phyloP scores from a whole-genome alignment of 495 filamentous ascomycete species.

The Aspergillus biplanus region DNA sequence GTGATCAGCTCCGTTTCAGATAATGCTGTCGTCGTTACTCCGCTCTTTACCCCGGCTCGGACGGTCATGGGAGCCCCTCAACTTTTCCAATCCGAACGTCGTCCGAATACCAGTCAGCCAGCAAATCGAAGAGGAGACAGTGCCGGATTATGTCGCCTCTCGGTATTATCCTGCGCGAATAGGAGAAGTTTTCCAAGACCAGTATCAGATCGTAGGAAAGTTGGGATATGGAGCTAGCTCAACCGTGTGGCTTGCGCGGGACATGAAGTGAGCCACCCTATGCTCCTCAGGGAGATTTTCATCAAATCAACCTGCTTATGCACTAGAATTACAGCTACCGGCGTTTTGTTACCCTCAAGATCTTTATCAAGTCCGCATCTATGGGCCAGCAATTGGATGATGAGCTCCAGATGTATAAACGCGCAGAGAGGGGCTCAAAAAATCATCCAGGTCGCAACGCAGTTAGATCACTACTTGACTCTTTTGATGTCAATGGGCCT shows the following conservation, averaged over 20 bases:
- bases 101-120: constrained; percentile 18
- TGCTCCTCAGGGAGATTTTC: no score
- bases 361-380: constrained; percentile 32
- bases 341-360: constrained; percentile 31
- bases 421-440: constrained; percentile 23
- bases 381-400: constrained; percentile 34
- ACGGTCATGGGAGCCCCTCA: constrained; percentile 22
- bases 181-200: constrained; percentile 11
- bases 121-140: constrained; percentile 25
- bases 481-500: constrained; percentile 37
- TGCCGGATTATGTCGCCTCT: constrained; percentile 12
- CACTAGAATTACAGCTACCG: constrained; percentile 13
- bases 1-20: not conserved
- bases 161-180: constrained; percentile 20
- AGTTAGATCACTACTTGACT: constrained; percentile 35
- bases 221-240: constrained; percentile 31
- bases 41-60: constrained; percentile 15
- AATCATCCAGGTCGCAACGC: constrained; percentile 30
- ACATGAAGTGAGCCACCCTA: constrained; percentile 40
- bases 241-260: constrained; percentile 40
- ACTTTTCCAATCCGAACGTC: constrained; percentile 28
- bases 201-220: constrained; percentile 16
- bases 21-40: constrained; percentile 22
- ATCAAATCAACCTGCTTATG: not conserved
- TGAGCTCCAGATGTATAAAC: constrained; percentile 40